Conservation (phyloP, 192 early-diverging fungal species). For the Mortierella alpina region DNA sequence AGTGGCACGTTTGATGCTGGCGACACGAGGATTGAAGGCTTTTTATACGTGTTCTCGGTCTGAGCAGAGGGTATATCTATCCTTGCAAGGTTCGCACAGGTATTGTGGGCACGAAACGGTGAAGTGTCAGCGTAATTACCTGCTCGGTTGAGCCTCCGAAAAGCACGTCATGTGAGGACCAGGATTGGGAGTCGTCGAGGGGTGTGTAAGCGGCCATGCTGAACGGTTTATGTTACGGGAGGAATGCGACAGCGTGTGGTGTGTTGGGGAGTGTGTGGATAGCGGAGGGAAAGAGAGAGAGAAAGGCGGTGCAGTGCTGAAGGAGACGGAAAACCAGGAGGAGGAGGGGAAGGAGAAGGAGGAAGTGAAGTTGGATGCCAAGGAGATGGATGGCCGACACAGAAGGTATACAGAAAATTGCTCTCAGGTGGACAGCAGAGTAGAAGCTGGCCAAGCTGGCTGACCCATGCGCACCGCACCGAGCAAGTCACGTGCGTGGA, state of each 20-base stretch:
- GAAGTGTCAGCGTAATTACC: conserved; percentile 7
- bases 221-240: not conserved
- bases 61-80: no score
- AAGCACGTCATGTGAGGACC: conserved; percentile 49
- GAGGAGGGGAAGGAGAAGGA: not conserved
- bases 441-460: no score
- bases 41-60: no score
- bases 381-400: not conserved
- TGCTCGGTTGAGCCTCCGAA: conserved; percentile 46
- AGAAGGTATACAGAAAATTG: not conserved
- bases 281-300: not conserved
- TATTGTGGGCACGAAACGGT: no score
- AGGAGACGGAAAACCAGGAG: not conserved
- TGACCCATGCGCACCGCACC: no score
- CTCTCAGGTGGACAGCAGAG: no score
- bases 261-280: no score
- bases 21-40: no score
- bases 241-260: not conserved
- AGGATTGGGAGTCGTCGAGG: conserved; percentile 48
- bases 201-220: conserved; percentile 27
- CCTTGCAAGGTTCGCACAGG: no score
- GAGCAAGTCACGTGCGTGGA: no score
- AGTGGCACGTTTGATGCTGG: not conserved
- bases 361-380: not conserved
- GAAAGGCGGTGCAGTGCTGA: not conserved